Base-by-base conservation (phyloP, 352 stramenopile genomes). In the Blastocystis sp. region DNA sequence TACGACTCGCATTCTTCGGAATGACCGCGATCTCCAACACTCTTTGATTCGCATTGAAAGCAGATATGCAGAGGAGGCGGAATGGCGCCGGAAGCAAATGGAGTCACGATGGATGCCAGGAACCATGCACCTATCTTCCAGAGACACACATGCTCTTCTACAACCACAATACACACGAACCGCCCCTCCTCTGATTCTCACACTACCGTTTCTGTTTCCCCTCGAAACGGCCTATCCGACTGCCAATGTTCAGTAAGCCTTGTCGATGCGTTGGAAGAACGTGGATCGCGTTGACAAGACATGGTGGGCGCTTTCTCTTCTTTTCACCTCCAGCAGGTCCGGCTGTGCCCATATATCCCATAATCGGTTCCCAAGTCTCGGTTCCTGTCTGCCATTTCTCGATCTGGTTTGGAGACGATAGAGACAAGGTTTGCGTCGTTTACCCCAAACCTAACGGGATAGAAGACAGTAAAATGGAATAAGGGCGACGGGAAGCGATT, bases 311-410 rank as follows among this genome's bases (percentile, higher is more conserved):
- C 19, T 69, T 16, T 37, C 12, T 10, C 19, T 33, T 35, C 0
- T 26, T 51, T 19, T 85, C 16, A 85, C 37, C 1, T 0, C 59
- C 24, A 85, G 74, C 41, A 4, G 39, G 16, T 16, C 16, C 66
- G 12, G 24, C 10, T 85, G 16, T 24, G 29, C n/a, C 63, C 35
- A 6, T 50, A 12, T 74, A 24, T 50, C 24, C 19, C 31, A 6
- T 45, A 31, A 19, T 3, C 9, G 29, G 61, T 33, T 51, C 45
- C 3, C n/a, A 26, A 29, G 50, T 26, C 37, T 55, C n/a, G 65
- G 61, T 85, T 41, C 74, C 65, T 33, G 74, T 85, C 10, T 62
- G 60, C n/a, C 74, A 61, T 41, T 69, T 85, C 33, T 85, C 74
- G 3, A 69, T 85, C 51, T 85, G 45, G 74, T 85, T 35, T 66